Evolutionary conservation across 2,329 filamentous ascomycete genomes (phyloP), one percentile per base, ranked within the genome.

Genomic region (Neobulgaria alba): DNA sequence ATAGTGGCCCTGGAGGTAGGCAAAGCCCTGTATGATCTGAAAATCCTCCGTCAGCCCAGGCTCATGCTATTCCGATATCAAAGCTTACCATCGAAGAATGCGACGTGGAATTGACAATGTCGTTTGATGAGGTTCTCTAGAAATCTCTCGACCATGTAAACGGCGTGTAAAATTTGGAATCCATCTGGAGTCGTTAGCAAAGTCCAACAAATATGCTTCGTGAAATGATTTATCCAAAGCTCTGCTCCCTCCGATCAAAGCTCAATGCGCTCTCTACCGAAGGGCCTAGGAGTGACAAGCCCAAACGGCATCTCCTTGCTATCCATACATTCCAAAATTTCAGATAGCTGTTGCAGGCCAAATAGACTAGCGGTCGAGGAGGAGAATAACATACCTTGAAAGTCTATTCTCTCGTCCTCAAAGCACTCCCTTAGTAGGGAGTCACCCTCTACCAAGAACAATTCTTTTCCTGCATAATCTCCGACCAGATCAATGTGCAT

Each of bases 361-460:
- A n/a, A n/a, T n/a, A n/a, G 18, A 17, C 18, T 38, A 18, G 36
- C 9, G 23, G 30, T n/a, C n/a, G 33, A 10, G 29, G 3, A 14
- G 40, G 36, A 12, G 35, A 12, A 19, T 16, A 38, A 46, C 59
- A 43, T 59, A 73, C 69, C 58, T 39, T 71, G 52, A 49, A 84
- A 82, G 54, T 87, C 78, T 30, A 88, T 71, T 16, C 71, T 67
- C 9, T 70, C 64, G 48, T 81, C 69, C n/a, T 65, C 62, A 35
- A 87, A 73, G 52, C 73, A 80, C 43, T 82, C 63, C 5, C 76
- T 63, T 9, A 88, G 63, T n/a, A 88, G 60, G 0, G 81, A 81
- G 53, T 89, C 82, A 20, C 82, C 82, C 48, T 88, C 80, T 20
- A 88, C 71, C 16, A 82, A 64, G 56, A 87, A 88, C 9, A 81